Conservation (phyloP, 2,329 filamentous ascomycete species). For the Pseudogymnoascus destructans region DNA sequence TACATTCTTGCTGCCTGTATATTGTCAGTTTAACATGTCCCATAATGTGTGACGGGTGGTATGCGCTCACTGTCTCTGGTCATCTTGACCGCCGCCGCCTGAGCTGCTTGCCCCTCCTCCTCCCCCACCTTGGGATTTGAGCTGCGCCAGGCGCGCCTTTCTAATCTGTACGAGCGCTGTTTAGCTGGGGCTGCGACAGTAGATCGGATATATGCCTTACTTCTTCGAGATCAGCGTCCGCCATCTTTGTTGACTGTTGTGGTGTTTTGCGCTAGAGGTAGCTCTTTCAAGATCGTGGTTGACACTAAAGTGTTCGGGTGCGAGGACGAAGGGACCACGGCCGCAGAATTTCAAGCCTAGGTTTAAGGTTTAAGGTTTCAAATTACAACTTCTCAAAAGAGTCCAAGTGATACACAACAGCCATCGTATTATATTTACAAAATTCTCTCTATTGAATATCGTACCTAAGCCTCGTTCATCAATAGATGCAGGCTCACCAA, state of each 20-base stretch:
- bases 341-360: background rate
- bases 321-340: background rate
- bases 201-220: background rate
- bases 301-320: background rate
- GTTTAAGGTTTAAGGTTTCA: conserved; percentile 8
- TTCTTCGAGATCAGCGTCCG: conserved; percentile 8
- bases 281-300: background rate
- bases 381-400: background rate
- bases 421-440: conserved; percentile 7
- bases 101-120: conserved; percentile 34
- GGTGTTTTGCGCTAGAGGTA: background rate
- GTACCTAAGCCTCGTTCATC: background rate
- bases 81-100: conserved; percentile 41
- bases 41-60: conserved; percentile 14
- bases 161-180: conserved; percentile 51
- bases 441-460: background rate
- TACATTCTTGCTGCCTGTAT: conserved; percentile 36
- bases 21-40: conserved; percentile 7
- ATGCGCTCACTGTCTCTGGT: conserved; percentile 47
- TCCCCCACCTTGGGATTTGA: conserved; percentile 58
- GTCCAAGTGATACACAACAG: background rate
- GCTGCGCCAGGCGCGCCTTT: conserved; percentile 82
- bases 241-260: background rate
- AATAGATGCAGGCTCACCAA: background rate
- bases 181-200: background rate